Conservation (phyloP, 257 asterid genomes). For the Osmanthus fragrans region DNA sequence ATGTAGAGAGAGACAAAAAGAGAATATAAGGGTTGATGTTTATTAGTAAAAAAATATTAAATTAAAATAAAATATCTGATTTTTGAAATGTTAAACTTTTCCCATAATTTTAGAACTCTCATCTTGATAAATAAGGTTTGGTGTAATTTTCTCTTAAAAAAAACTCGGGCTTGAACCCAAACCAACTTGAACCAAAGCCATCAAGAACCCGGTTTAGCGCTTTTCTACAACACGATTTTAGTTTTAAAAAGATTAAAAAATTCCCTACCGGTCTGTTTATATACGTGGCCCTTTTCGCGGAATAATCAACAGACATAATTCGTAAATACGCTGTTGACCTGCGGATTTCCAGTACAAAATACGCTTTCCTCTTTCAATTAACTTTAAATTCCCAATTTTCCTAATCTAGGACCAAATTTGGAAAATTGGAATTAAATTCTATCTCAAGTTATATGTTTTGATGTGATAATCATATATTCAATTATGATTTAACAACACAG, state of each 20-base stretch:
- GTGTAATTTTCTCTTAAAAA: no score
- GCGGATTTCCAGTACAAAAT: constrained; percentile 7
- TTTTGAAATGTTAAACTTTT: no score
- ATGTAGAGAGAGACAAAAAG: no score
- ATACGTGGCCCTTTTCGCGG: constrained; percentile 25
- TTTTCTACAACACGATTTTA: constrained; percentile 6
- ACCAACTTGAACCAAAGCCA: not conserved
- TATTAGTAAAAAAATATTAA: no score
- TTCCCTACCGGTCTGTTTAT: not conserved
- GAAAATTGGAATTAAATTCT: not conserved
- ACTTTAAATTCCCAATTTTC: not conserved
- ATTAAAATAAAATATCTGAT: no score
- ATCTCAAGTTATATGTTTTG: constrained; percentile 4
- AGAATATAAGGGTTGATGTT: no score
- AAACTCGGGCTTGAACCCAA: not conserved
- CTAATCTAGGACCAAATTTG: not conserved
- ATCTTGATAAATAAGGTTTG: no score
- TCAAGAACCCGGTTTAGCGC: not conserved
- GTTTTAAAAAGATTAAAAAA: not conserved
- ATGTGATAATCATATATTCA: constrained; percentile 5
- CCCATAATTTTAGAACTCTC: no score
- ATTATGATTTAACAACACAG: constrained; percentile 20
- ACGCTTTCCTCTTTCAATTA: constrained; percentile 11
- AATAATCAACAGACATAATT: constrained; percentile 2
- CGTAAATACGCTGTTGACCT: constrained; percentile 19